These are phyloP conservation scores for Pseudotsuga menziesii DNA, from an alignment of 75 land plant genomes.

Conservation along the genomic window DNA sequence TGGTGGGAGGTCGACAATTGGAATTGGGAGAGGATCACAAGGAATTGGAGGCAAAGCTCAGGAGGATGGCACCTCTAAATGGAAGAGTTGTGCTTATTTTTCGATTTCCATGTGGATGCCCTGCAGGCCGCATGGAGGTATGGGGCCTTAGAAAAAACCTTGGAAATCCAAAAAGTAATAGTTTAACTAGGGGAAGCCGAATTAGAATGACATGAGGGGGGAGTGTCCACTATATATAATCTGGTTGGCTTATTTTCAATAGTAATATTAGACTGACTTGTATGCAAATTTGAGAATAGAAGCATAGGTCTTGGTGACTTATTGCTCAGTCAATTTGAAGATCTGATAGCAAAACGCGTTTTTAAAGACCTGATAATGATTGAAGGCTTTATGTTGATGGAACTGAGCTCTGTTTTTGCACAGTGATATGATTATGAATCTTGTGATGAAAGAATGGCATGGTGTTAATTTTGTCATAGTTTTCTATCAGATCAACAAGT, in stretches of 20 bases:
- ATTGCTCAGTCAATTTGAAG: neutral
- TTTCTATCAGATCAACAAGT: neutral
- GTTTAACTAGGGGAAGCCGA: neutral
- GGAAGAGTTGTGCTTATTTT: conserved; percentile 80
- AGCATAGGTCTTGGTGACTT: neutral
- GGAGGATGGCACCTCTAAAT: conserved; percentile 79
- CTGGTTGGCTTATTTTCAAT: neutral
- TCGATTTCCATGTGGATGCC: conserved; percentile 73
- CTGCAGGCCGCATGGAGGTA: conserved; percentile 72
- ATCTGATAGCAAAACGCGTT: neutral
- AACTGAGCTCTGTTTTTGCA: neutral
- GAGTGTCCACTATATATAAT: neutral
- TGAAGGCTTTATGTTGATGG: neutral
- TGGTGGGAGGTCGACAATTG: conserved; percentile 26
- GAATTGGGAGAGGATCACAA: conserved; percentile 62
- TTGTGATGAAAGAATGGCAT: too few relatives aligned
- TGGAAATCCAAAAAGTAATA: conserved; percentile 57
- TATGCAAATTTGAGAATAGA: neutral
- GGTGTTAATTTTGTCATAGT: too few relatives aligned
- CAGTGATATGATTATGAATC: neutral
- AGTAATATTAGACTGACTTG: neutral
- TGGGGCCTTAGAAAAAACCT: conserved; percentile 61
- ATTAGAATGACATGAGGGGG: conserved; percentile 3
- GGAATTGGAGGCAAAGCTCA: conserved; percentile 76
- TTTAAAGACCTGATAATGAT: too few relatives aligned